Evolutionary conservation across 2,329 filamentous ascomycete genomes (phyloP), one percentile per base, ranked within the genome.

Genomic region (Rhinocladiella mackenziei): DNA sequence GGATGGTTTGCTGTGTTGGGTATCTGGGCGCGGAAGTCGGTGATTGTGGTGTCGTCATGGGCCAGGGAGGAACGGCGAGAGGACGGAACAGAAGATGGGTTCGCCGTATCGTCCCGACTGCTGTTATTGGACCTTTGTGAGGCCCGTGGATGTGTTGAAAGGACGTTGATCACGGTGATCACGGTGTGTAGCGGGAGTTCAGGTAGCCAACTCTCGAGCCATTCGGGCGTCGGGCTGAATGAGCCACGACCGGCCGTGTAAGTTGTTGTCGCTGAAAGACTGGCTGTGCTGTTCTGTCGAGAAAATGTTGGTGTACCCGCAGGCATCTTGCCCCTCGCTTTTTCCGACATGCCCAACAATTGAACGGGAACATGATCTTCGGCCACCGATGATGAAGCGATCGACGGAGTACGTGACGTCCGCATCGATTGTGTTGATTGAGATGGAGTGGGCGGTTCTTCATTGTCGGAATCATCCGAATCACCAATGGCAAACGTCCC

Each of bases 241-340:
- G 69, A 75, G 33, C 51, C 56, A 10, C 63, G 56, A 19, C 77
- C 77, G 2, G 77, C 75, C 13, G 76, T 74, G 17, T 78, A 67
- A 29, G 76, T 72, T 9, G 81, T 77, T 58, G 83, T 73, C 56
- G 80, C 81, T 45, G 74, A 78, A 25, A 96, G 73, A 58, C 88
- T 95, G 1, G 86, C 86, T 19, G 83, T 86, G 64, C 89, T 94
- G 60, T 92, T 95, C 60, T 95, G 89, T 13, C 91, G 76, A 1
- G 89, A 95, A 62, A 96, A 95, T 2, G 78, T 78, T n/a, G 79
- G 77, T 37, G 83, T 75, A 1, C 86, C 85, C 9, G 86, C 88
- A 19, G 91, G 92, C 81, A 94, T 88, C 66, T 98, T 98, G 5
- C 92, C 92, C 37, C 92, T 76, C 11, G 92, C 92, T 64, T 97